Evolutionary conservation across 2,329 filamentous ascomycete genomes (phyloP).

Genomic region (Torrubiellomyces zombiae): DNA sequence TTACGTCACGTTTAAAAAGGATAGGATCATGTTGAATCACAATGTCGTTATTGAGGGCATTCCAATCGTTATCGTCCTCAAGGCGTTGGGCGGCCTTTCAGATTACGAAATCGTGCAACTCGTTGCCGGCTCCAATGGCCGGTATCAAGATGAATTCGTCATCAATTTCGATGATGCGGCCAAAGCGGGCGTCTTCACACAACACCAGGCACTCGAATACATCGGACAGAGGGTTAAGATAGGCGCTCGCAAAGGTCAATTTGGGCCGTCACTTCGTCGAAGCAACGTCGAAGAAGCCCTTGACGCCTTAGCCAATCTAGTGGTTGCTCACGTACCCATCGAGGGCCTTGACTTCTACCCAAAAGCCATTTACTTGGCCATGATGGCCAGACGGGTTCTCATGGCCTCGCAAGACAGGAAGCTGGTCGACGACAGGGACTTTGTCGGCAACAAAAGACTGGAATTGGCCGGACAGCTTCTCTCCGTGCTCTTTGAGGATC

Average conservation of each 20-base stretch:
- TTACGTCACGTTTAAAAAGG: constrained; percentile 88
- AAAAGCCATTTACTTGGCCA: constrained; percentile 91
- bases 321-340: constrained; percentile 89
- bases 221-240: constrained; percentile 80
- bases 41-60: constrained; percentile 87
- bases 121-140: constrained; percentile 70
- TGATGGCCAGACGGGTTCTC: constrained; percentile 91
- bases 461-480: constrained; percentile 90
- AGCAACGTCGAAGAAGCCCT: constrained; percentile 84
- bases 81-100: constrained; percentile 82
- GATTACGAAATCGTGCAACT: constrained; percentile 91
- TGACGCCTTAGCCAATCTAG: constrained; percentile 79
- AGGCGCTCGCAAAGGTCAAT: constrained; percentile 48
- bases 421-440: constrained; percentile 89
- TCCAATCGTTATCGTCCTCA: constrained; percentile 86
- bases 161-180: constrained; percentile 90
- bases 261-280: constrained; percentile 41
- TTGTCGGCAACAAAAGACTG: constrained; percentile 92
- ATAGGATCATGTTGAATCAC: constrained; percentile 74
- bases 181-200: constrained; percentile 71
- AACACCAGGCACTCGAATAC: constrained; percentile 90
- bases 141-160: constrained; percentile 87
- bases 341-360: constrained; percentile 84
- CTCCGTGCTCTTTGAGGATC: constrained; percentile 85
- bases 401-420: constrained; percentile 85